phyloP scores from a whole-genome alignment of 768 basidiomycete genomes.

The Trametes maxima region DNA sequence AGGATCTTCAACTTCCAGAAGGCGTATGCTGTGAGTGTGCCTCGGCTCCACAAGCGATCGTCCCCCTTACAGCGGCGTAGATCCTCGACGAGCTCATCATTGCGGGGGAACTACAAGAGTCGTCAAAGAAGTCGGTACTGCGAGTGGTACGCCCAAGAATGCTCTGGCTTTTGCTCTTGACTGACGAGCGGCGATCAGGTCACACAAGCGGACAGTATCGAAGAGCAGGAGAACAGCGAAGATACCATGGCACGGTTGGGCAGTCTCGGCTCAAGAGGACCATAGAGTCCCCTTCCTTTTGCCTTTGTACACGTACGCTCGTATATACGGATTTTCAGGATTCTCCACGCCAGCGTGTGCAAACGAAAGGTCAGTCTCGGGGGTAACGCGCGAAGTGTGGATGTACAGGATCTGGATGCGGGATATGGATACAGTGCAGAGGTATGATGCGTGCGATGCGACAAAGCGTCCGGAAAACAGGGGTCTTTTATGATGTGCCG shows the following conservation, averaged over 20 bases:
- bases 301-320: slow-evolving; percentile 5
- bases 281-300: slow-evolving; percentile 8
- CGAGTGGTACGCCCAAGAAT: slow-evolving; percentile 48
- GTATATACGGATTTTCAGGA: slow-evolving; percentile 8
- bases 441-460: neutral
- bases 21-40: slow-evolving; percentile 73
- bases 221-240: slow-evolving; percentile 85
- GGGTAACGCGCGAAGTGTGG: neutral
- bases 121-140: slow-evolving; percentile 74
- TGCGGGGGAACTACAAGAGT: slow-evolving; percentile 92
- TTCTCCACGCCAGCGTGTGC: neutral
- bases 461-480: neutral
- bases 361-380: neutral
- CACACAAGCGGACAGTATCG: slow-evolving; percentile 80
- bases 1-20: slow-evolving; percentile 99
- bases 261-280: slow-evolving; percentile 62
- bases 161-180: neutral
- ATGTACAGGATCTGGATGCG: neutral
- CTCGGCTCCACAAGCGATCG: neutral
- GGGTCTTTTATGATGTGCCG: neutral
- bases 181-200: slow-evolving; percentile 49
- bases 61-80: slow-evolving; percentile 36
- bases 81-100: slow-evolving; percentile 93
- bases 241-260: slow-evolving; percentile 69
- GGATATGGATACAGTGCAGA: neutral